phyloP scores from a whole-genome alignment of 108 stramenopile genomes.

The Mayamaea pseudoterrestris region DNA sequence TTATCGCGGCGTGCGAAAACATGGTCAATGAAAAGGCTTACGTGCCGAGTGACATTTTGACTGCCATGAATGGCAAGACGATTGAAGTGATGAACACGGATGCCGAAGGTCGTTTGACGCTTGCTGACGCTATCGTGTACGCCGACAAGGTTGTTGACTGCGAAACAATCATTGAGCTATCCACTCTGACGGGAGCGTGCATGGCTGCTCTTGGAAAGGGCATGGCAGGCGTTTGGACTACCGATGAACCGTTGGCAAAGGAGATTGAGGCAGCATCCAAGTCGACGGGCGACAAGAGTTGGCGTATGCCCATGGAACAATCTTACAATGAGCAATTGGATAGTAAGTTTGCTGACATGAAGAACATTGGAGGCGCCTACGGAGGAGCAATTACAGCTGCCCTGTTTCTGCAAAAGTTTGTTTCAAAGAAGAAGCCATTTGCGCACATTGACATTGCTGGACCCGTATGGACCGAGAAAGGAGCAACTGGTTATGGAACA shows the following conservation, averaged over 20 bases:
- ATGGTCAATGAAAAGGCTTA: conserved; percentile 89
- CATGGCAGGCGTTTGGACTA: conserved; percentile 77
- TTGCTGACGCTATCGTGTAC: conserved; percentile 95
- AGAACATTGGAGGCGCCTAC: conserved; percentile 59
- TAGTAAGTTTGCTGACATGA: conserved; percentile 81
- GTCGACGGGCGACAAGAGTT: conserved; percentile 81
- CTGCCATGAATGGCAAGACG: conserved; percentile 96
- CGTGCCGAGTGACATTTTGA: conserved; percentile 89
- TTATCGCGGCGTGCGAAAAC: conserved; percentile 91
- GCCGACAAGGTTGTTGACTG: conserved; percentile 88
- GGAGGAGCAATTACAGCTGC: conserved; percentile 89
- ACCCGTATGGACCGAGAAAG: conserved; percentile 86
- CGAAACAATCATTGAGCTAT: conserved; percentile 87
- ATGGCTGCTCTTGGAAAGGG: conserved; percentile 58
- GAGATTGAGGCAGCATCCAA: conserved; percentile 64
- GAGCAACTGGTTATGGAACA: conserved; percentile 89
- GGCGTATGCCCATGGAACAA: conserved; percentile 81
- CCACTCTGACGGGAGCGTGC: conserved; percentile 89
- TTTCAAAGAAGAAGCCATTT: conserved; percentile 78
- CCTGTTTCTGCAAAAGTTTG: conserved; percentile 83
- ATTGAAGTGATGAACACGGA: conserved; percentile 97
- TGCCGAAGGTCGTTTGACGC: conserved; percentile 93
- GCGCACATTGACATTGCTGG: conserved; percentile 84
- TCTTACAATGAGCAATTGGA: conserved; percentile 72
- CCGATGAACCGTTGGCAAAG: conserved; percentile 76